These are phyloP conservation scores for Amaranthus palmeri DNA, from an alignment of 148 eudicot genomes.

Conservation along the genomic window DNA sequence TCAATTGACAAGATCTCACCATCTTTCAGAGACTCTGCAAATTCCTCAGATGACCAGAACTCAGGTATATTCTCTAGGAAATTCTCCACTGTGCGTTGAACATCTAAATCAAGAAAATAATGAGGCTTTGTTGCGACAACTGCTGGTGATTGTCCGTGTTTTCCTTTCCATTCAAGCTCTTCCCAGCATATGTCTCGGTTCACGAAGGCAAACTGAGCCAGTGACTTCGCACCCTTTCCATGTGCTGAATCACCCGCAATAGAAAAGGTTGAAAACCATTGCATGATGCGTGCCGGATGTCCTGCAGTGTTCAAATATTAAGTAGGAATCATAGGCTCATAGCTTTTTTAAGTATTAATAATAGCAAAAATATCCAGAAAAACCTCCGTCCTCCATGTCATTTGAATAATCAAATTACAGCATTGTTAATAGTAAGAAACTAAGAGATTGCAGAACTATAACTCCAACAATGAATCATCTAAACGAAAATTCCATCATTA, in stretches of 20 bases:
- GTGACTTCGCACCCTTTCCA: constrained; percentile 80
- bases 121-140: constrained; percentile 99
- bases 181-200: constrained; percentile 97
- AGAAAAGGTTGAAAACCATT: constrained; percentile 84
- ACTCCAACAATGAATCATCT: neutral
- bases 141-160: constrained; percentile 97
- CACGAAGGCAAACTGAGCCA: constrained; percentile 84
- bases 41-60: constrained; percentile 90
- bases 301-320: constrained; percentile 46
- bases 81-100: constrained; percentile 74
- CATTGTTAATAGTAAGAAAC: neutral
- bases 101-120: constrained; percentile 95
- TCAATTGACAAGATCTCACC: constrained; percentile 77
- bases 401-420: neutral
- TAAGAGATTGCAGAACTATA: neutral
- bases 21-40: constrained; percentile 71
- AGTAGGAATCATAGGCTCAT: constrained; percentile 29
- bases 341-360: neutral
- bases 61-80: constrained; percentile 85
- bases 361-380: neutral
- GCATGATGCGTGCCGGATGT: constrained; percentile 65
- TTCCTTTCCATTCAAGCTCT: constrained; percentile 97
- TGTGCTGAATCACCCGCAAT: constrained; percentile 49
- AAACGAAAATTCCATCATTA: neutral
- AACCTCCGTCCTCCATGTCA: neutral